phyloP scores from a whole-genome alignment of 768 basidiomycete species.

The Flagelloscypha sp. region DNA sequence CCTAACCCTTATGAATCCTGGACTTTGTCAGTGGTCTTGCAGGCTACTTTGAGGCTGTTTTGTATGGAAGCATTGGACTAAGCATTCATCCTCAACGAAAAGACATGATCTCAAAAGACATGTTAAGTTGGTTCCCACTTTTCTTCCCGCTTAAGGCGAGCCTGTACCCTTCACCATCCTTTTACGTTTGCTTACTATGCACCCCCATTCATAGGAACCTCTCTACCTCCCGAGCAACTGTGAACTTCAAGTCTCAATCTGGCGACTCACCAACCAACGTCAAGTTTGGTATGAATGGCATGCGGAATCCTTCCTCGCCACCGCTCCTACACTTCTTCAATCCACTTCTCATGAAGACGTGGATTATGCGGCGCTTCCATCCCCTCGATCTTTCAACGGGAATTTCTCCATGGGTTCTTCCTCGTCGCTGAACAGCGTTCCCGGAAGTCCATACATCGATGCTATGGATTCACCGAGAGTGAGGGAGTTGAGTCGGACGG shows the following conservation, averaged over 20 bases:
- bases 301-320: slow-evolving; percentile 83
- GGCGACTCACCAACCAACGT: slow-evolving; percentile 83
- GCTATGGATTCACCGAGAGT: slow-evolving; percentile 36
- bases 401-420: slow-evolving; percentile 22
- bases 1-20: slow-evolving; percentile 2
- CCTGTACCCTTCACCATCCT: slow-evolving; percentile 8
- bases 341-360: slow-evolving; percentile 10
- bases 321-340: slow-evolving; percentile 5
- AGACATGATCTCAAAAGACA: slow-evolving; percentile 82
- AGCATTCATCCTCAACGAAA: slow-evolving; percentile 91
- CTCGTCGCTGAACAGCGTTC: no score
- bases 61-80: slow-evolving; percentile 85
- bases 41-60: slow-evolving; percentile 92
- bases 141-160: slow-evolving; percentile 89
- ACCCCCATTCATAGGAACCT: slow-evolving; percentile 55
- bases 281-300: slow-evolving; percentile 99
- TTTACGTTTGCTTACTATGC: background rate
- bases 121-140: slow-evolving; percentile 99
- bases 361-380: slow-evolving; percentile 12
- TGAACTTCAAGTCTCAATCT: slow-evolving; percentile 88
- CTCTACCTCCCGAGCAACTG: slow-evolving; percentile 88
- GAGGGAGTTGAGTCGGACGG: slow-evolving; percentile 12
- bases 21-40: slow-evolving; percentile 60
- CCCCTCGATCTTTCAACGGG: slow-evolving; percentile 10
- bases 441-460: slow-evolving; percentile 72